Evolutionary conservation across 2,329 filamentous ascomycete species (phyloP).

Genomic region (Stagonosporopsis tanaceti): DNA sequence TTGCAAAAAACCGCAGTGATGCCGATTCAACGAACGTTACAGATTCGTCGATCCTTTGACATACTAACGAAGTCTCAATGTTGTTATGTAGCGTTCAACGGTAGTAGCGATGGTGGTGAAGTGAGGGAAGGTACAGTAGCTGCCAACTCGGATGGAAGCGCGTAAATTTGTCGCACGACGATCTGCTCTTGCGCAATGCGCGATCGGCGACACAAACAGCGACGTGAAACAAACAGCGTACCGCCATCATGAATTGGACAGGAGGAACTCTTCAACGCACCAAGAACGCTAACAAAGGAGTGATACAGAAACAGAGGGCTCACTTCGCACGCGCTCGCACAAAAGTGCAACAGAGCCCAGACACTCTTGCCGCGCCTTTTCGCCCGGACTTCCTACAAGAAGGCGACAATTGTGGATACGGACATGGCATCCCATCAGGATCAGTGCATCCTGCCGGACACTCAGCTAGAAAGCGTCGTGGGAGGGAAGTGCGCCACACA

Average conservation of each 20-base stretch:
- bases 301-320: constrained; percentile 54
- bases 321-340: constrained; percentile 55
- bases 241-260: constrained; percentile 57
- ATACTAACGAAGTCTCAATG: neutral
- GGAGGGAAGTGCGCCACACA: neutral
- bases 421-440: constrained; percentile 14
- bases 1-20: constrained; percentile 17
- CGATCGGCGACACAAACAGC: neutral
- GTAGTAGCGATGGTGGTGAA: neutral
- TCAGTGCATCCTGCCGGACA: constrained; percentile 23
- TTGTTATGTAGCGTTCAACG: neutral
- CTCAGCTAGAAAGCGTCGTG: constrained; percentile 6
- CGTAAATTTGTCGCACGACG: neutral
- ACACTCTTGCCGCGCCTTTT: constrained; percentile 28
- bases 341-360: constrained; percentile 35
- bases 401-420: constrained; percentile 17
- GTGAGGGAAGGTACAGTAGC: neutral
- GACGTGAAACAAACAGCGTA: neutral
- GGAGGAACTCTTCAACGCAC: constrained; percentile 54
- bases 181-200: neutral
- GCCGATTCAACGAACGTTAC: constrained; percentile 17
- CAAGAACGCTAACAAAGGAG: constrained; percentile 47
- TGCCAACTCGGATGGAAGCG: constrained; percentile 13
- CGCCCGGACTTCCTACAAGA: constrained; percentile 33
- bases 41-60: neutral